phyloP scores from a whole-genome alignment of 148 eudicot genomes.

The Polygonum aviculare region DNA sequence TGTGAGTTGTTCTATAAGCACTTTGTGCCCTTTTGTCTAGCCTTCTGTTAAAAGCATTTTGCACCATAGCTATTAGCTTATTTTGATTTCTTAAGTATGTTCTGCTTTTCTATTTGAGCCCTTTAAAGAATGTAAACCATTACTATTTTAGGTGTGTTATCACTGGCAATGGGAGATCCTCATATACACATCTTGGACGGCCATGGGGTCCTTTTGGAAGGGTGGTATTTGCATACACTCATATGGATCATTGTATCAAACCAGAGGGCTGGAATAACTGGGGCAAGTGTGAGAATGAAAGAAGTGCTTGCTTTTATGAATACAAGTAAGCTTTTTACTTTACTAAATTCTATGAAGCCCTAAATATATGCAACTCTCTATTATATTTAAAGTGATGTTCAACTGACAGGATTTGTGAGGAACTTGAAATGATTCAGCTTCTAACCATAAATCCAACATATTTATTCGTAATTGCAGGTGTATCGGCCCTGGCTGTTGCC shows the following conservation, averaged over 20 bases:
- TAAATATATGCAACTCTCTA: neutral
- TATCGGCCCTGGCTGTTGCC: slow-evolving; percentile 60
- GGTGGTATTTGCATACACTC: slow-evolving; percentile 85
- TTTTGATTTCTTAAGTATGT: neutral
- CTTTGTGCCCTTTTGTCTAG: neutral
- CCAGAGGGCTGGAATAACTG: slow-evolving; percentile 89
- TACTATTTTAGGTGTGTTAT: slow-evolving; percentile 64
- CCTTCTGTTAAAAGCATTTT: neutral
- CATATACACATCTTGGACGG: slow-evolving; percentile 75
- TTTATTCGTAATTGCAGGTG: slow-evolving; percentile 33
- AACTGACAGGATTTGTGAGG: neutral
- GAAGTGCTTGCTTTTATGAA: slow-evolving; percentile 96
- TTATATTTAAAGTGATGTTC: neutral
- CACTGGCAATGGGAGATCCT: slow-evolving; percentile 71
- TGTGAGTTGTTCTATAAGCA: neutral
- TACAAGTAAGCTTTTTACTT: slow-evolving; percentile 44
- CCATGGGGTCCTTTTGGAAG: slow-evolving; percentile 99
- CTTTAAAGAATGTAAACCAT: neutral
- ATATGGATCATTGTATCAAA: slow-evolving; percentile 77
- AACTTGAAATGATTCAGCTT: neutral
- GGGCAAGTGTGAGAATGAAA: slow-evolving; percentile 89
- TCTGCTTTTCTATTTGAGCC: neutral
- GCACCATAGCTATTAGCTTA: neutral
- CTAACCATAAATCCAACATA: neutral
- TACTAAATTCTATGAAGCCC: neutral